Evolutionary conservation across 768 basidiomycete genomes (phyloP).

Genomic region (Tephrocybe sp.): DNA sequence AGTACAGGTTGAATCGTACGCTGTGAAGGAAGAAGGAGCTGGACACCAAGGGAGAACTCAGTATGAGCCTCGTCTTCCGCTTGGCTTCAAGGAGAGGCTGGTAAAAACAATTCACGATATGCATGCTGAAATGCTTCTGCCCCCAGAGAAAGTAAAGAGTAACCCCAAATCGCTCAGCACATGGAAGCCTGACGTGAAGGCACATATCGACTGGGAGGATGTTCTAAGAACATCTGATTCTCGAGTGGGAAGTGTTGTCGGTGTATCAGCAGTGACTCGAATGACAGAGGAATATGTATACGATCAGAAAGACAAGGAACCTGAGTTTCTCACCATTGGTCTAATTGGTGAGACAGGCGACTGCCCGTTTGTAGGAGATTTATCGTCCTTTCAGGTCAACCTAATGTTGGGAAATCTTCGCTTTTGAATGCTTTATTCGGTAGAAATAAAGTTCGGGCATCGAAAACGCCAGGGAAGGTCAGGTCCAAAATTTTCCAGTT

Average conservation of each 20-base stretch:
- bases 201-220: constrained; percentile 72
- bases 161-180: constrained; percentile 48
- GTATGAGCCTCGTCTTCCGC: constrained; percentile 69
- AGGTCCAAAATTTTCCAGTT: background rate
- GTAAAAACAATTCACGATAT: constrained; percentile 64
- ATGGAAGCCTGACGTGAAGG: constrained; percentile 70
- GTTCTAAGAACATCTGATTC: constrained; percentile 47
- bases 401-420: constrained; percentile 95
- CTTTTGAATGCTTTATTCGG: constrained; percentile 92
- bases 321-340: constrained; percentile 74
- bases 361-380: background rate
- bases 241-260: constrained; percentile 44
- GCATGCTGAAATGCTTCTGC: constrained; percentile 66
- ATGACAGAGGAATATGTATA: constrained; percentile 20
- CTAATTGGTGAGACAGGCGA: constrained; percentile 57
- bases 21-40: constrained; percentile 42
- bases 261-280: constrained; percentile 38
- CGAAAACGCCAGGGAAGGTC: constrained; percentile 86
- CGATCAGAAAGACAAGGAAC: constrained; percentile 34
- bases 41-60: constrained; percentile 46
- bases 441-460: constrained; percentile 72
- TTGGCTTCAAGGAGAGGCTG: constrained; percentile 60
- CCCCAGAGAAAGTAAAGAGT: constrained; percentile 56
- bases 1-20: constrained; percentile 78
- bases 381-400: constrained; percentile 60